Conservation (phyloP, 371 early-diverging fungal genomes). For the Chytridium lagenaria region DNA sequence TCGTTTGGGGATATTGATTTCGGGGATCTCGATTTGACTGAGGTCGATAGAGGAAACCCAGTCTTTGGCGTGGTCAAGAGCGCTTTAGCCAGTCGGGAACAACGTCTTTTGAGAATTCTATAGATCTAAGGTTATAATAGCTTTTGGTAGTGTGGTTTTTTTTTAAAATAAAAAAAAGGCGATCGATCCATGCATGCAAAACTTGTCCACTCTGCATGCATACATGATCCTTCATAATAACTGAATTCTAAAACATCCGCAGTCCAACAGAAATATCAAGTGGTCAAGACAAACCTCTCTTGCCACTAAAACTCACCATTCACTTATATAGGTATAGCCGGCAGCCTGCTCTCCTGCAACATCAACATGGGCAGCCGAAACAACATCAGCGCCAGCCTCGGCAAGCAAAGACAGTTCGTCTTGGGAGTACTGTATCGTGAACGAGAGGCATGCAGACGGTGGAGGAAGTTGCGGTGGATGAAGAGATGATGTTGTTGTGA, state of each 20-base stretch:
- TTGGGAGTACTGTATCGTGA: no score
- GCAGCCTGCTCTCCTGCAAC: slow-evolving; percentile 64
- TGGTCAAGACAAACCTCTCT: neutral
- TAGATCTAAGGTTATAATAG: neutral
- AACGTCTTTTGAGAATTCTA: slow-evolving; percentile 35
- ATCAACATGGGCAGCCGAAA: slow-evolving; percentile 59
- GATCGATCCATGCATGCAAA: no score
- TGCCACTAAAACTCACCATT: slow-evolving; percentile 49
- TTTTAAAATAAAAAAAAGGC: no score
- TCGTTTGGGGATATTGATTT: slow-evolving; percentile 6
- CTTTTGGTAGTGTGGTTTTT: no score
- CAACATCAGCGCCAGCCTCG: slow-evolving; percentile 34
- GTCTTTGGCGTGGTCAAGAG: slow-evolving; percentile 34
- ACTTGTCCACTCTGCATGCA: no score
- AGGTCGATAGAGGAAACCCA: slow-evolving; percentile 38
- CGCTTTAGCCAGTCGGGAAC: slow-evolving; percentile 51
- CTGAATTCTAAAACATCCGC: neutral
- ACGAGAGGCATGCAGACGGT: neutral
- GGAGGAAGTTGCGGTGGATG: no score
- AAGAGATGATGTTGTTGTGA: no score
- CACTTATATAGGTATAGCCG: slow-evolving; percentile 62
- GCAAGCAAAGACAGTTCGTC: no score
- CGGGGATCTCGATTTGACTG: slow-evolving; percentile 33
- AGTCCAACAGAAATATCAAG: neutral
- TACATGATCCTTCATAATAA: no score